Base-by-base conservation (phyloP, 1,139 yeast genomes). In the Kodamaea sp. region DNA sequence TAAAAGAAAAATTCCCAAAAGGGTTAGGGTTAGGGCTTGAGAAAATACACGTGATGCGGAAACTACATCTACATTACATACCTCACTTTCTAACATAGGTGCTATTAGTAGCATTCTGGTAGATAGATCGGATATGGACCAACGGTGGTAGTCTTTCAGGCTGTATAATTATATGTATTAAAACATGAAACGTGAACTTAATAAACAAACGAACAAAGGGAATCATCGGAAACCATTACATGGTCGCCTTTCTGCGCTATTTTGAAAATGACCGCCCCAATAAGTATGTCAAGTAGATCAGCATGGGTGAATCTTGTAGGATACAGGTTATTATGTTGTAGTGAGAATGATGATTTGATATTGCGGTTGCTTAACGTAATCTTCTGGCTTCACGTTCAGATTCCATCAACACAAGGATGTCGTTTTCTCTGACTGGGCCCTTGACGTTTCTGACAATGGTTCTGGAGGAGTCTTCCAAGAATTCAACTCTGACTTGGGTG, bases 361-460 rank as follows among this genome's bases (percentile, higher is more conserved):
- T 24, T 33, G 29, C 31, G 28, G 24, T 28, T 32, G 40, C 25
- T 60, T 69, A 70, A 67, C 76, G 76, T 59, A 70, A 70, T 68
- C 76, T 70, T 77, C 94, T 84, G 65, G 97, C 98, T 81, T 92
- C 97, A 83, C 97, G 92, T 81, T 92, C 97, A 60, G 97, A 92
- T 80, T 92, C 97, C 96, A 92, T 92, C 73, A 92, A 83, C 73
- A 96, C 92, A 73, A 92, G 85, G 76, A 92, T 88, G 74, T 92
- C 98, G 77, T 90, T 88, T 78, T 90, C 97, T 79, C 97, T 88
- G 71, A 90, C 97, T 73, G 98, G 97, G 65, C 98, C 98, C 80
- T 83, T 92, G 74, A 92, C 98, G 83, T 92, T 92, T 85, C 98
- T 89, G 80, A 92, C 97, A 67, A 92, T 90, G 66, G 96, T 86